A percentile compares a stretch with the other conserved stretches of the same genome.
Evolutionary conservation across 1,284 basidiomycete genomes (phyloP).

Genomic region (Malassezia cuniculi): DNA sequence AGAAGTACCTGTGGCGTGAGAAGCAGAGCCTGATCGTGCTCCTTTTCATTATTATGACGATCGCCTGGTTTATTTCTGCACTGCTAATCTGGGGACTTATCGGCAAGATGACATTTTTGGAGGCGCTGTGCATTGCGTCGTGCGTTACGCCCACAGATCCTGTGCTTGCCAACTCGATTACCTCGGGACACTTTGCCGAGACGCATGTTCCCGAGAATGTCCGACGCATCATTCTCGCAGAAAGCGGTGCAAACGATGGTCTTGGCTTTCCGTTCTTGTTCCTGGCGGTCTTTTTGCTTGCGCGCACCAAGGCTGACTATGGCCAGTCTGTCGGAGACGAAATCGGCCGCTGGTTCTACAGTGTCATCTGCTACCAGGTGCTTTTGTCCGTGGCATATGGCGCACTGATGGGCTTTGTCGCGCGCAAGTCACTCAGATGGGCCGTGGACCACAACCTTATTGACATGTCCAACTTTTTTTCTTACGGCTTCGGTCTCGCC

Average conservation of each 20-base stretch:
- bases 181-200: slow-evolving; percentile 46
- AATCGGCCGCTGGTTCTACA: slow-evolving; percentile 46
- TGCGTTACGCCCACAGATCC: slow-evolving; percentile 48
- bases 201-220: slow-evolving; percentile 46
- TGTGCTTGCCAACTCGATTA: slow-evolving; percentile 45
- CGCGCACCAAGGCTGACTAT: slow-evolving; percentile 21
- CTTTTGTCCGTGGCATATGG: slow-evolving; percentile 43
- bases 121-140: slow-evolving; percentile 45
- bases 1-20: slow-evolving; percentile 38
- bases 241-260: slow-evolving; percentile 48
- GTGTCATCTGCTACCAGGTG: slow-evolving; percentile 47
- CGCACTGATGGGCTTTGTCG: slow-evolving; percentile 45
- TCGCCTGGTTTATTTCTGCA: slow-evolving; percentile 46
- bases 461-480: slow-evolving; percentile 45
- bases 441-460: slow-evolving; percentile 43
- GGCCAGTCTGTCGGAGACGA: slow-evolving; percentile 32
- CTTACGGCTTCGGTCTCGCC: slow-evolving; percentile 46
- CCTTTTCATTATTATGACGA: slow-evolving; percentile 46
- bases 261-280: slow-evolving; percentile 39
- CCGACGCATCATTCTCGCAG: slow-evolving; percentile 46
- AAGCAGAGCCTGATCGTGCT: slow-evolving; percentile 41
- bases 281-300: slow-evolving; percentile 44
- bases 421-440: slow-evolving; percentile 45
- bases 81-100: slow-evolving; percentile 45
- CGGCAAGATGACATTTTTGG: slow-evolving; percentile 43